Evolutionary conservation across 202 grass and related monocot species (phyloP).

Genomic region (Cymbopogon flexuosus): DNA sequence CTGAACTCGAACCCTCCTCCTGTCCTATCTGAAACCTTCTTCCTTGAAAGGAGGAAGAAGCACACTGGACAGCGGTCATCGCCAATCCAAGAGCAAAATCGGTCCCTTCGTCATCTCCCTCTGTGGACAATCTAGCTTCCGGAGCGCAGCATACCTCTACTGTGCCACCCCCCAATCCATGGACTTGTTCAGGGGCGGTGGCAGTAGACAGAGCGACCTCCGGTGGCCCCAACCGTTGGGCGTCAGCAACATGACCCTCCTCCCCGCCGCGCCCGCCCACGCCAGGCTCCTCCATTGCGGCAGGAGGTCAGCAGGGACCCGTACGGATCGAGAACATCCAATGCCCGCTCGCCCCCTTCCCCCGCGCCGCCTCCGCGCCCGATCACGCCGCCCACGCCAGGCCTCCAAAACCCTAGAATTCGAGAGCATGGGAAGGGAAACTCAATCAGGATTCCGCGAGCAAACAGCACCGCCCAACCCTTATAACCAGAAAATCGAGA

Average conservation of each 20-base stretch:
- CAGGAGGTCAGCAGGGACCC: conserved; percentile 31
- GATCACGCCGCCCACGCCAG: conserved; percentile 20
- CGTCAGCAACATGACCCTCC: conserved; percentile 16
- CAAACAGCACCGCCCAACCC: neutral
- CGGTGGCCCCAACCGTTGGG: neutral
- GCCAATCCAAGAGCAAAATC: neutral
- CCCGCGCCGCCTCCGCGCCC: neutral
- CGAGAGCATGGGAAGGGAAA: neutral
- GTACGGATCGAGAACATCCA: conserved; percentile 46
- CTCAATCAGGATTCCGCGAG: conserved; percentile 8
- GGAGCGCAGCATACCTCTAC: neutral
- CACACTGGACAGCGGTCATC: neutral
- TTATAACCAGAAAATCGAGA: neutral
- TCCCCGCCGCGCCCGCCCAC: neutral
- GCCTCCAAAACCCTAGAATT: conserved; percentile 35
- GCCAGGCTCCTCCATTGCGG: conserved; percentile 33
- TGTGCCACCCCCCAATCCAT: neutral
- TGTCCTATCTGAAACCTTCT: conserved; percentile 6
- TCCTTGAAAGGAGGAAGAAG: neutral
- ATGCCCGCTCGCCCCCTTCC: neutral
- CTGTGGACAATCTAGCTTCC: neutral
- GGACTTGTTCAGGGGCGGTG: neutral
- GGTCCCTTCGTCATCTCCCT: neutral
- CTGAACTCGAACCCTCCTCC: neutral
- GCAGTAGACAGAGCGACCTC: neutral